Percentiles rank a stretch among this genome's conserved stretches.
Conservation (phyloP, 2,329 filamentous ascomycete genomes). For the Epichloe coenophiala region DNA sequence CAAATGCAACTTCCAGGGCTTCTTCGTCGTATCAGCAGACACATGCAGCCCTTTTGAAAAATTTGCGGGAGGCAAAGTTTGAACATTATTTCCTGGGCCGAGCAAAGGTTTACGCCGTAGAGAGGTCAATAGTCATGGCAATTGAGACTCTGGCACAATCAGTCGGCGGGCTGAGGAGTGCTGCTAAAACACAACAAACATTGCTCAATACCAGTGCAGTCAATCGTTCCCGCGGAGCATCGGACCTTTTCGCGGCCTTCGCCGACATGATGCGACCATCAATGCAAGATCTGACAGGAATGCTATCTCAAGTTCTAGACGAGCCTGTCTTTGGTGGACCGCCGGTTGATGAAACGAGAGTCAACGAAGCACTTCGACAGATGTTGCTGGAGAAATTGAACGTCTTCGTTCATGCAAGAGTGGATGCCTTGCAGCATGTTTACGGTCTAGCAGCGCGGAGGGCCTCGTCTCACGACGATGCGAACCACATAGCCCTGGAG, state of each 20-base stretch:
- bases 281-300: constrained; percentile 80
- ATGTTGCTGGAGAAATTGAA: constrained; percentile 63
- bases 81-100: constrained; percentile 70
- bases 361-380: constrained; percentile 58
- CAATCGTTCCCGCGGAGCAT: constrained; percentile 28
- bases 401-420: constrained; percentile 58
- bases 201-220: constrained; percentile 39
- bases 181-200: constrained; percentile 72
- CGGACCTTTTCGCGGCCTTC: constrained; percentile 65
- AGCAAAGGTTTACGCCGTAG: constrained; percentile 60
- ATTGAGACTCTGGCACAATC: constrained; percentile 73
- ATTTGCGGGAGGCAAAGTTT: constrained; percentile 68
- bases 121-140: constrained; percentile 64
- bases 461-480: constrained; percentile 51
- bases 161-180: constrained; percentile 73
- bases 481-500: constrained; percentile 74
- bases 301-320: constrained; percentile 66
- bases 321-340: constrained; percentile 56
- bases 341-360: constrained; percentile 32
- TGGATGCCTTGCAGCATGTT: constrained; percentile 57
- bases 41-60: constrained; percentile 36
- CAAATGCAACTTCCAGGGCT: constrained; percentile 3
- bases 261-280: constrained; percentile 74
- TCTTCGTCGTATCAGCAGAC: constrained; percentile 45
- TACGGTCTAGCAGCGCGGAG: constrained; percentile 60